Base-by-base conservation (phyloP, 805 yeast genomes). In the Jamesozyma rosinii region DNA sequence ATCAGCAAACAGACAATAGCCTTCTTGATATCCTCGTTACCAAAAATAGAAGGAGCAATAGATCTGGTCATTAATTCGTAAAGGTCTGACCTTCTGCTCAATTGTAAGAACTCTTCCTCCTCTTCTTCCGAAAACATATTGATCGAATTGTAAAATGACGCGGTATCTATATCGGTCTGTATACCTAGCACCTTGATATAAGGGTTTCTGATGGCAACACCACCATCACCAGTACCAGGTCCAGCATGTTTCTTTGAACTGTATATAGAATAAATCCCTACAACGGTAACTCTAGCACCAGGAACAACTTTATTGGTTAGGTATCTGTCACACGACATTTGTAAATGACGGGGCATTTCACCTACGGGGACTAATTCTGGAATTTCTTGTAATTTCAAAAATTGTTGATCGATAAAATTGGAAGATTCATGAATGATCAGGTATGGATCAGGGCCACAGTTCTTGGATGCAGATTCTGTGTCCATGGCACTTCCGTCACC, bases 361-460 rank as follows among this genome's bases (percentile, higher is more conserved):
- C 99, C 98, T 24, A 92, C 95, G 1, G 98, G 99, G 1, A 92
- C 97, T 81, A 85, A 85, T 62, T 92, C 99, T 11, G 97, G 97
- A n/a, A 92, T 74, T 62, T 92, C 98, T 64, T 92, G 99, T 44
- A 92, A 71, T 63, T 92, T 92, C 56, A 92, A 72, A 26, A 83
- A 79, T 65, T 92, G 99, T 61, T 94, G 97, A 65, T 92, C 97
- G 42, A 92, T 81, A 63, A 89, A 92, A n/a, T 76, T 70, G 1
- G 96, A 87, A 58, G 86, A 84, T 61, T 92, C 97, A 65, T 92
- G 98, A 26, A 86, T 88, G 47, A 92, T 84, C 31, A 85, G 76
- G 56, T 88, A 92, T 2, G 99, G 98, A 54, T 90, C 95, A 13
- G 81, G 77, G 1, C 95, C 95, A 68, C 99, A 92, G 47, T 66